Evolutionary conservation across 2,329 filamentous ascomycete genomes (phyloP).

Genomic region (Teratosphaeria gauchensis): DNA sequence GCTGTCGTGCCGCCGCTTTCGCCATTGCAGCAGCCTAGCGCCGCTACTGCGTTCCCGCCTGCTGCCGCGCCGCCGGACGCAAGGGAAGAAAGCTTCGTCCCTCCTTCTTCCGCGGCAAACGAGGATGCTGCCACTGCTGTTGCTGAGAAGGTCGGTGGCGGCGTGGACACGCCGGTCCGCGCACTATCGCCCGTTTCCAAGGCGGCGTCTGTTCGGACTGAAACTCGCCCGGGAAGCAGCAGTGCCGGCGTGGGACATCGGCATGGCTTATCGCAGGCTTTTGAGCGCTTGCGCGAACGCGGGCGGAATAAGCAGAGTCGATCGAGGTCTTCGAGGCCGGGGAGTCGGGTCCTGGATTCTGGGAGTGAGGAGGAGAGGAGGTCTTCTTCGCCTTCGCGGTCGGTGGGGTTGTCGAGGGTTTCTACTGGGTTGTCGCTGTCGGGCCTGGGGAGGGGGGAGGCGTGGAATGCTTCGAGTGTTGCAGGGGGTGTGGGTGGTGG

Average conservation of each 20-base stretch:
- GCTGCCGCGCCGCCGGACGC: neutral
- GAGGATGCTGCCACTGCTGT: too few species aligned
- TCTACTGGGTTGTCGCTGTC: neutral
- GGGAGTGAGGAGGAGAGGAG: neutral
- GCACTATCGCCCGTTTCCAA: neutral
- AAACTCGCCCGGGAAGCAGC: neutral
- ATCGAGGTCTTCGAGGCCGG: neutral
- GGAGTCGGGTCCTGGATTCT: neutral
- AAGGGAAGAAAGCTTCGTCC: neutral
- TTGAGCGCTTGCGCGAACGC: conserved; percentile 5
- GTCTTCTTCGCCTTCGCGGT: neutral
- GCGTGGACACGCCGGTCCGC: neutral
- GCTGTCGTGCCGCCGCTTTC: neutral
- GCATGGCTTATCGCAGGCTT: conserved; percentile 2
- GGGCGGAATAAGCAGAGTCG: neutral
- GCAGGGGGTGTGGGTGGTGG: neutral
- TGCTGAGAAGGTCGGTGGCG: too few species aligned
- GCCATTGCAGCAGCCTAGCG: neutral
- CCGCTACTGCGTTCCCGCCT: neutral
- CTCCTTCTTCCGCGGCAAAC: neutral
- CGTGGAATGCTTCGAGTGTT: conserved; percentile 10
- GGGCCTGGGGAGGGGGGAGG: conserved; percentile 7
- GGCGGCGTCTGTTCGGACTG: neutral
- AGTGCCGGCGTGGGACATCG: neutral
- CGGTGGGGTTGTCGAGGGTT: neutral